Percentiles rank a stretch among this genome's conserved stretches.
Evolutionary conservation across 2,329 filamentous ascomycete species (phyloP).

Genomic region (Fusarium tuaranense): DNA sequence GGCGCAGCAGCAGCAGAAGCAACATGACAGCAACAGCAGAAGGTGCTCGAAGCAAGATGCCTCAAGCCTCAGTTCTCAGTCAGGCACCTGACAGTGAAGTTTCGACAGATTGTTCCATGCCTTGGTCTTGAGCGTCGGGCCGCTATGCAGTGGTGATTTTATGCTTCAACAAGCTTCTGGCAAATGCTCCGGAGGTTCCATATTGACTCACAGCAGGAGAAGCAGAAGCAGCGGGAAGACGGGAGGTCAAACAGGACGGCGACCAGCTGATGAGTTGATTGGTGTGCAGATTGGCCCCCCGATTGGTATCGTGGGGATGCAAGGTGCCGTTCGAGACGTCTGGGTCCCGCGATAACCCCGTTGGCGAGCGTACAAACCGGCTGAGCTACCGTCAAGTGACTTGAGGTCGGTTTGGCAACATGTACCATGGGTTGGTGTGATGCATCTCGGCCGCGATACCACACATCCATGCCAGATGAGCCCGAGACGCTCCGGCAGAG

Average conservation of each 20-base stretch:
- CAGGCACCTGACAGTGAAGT: slow-evolving; percentile 31
- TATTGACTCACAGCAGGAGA: slow-evolving; percentile 31
- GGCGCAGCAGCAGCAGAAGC: slow-evolving; percentile 30
- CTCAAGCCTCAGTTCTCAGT: slow-evolving; percentile 31
- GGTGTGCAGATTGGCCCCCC: slow-evolving; percentile 33
- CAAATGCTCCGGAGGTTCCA: slow-evolving; percentile 34
- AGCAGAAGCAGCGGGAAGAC: slow-evolving; percentile 26
- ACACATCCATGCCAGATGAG: slow-evolving; percentile 35
- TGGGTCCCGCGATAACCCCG: slow-evolving; percentile 42
- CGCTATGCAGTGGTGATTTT: slow-evolving; percentile 37
- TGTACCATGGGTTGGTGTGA: slow-evolving; percentile 39
- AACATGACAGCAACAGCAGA: slow-evolving; percentile 20
- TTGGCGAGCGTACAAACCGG: slow-evolving; percentile 41
- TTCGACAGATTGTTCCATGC: slow-evolving; percentile 40
- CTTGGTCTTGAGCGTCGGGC: slow-evolving; percentile 28
- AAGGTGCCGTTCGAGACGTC: slow-evolving; percentile 46
- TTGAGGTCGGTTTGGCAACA: slow-evolving; percentile 39
- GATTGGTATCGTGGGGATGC: slow-evolving; percentile 44
- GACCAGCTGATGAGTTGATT: slow-evolving; percentile 28
- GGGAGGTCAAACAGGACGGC: slow-evolving; percentile 35
- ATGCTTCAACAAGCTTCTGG: slow-evolving; percentile 28
- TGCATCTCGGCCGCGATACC: slow-evolving; percentile 34
- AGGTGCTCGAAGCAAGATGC: slow-evolving; percentile 23
- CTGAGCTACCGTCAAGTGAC: slow-evolving; percentile 41
- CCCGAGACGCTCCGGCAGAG: slow-evolving; percentile 34